Evolutionary conservation across 495 filamentous ascomycete genomes (phyloP).

Genomic region (Cladorrhinum samala): DNA sequence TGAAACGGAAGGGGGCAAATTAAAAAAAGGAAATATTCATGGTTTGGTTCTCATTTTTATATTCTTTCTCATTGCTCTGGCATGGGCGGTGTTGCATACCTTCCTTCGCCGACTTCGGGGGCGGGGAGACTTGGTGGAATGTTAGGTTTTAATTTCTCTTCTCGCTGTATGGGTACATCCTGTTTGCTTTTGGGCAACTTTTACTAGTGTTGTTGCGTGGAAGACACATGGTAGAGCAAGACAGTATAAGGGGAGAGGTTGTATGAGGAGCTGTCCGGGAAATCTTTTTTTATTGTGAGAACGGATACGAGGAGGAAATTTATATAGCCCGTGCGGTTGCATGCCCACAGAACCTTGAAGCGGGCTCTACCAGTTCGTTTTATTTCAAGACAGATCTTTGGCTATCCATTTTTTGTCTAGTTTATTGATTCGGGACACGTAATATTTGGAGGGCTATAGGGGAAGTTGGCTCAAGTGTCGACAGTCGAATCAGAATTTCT

Average conservation of each 20-base stretch:
- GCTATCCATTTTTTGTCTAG: background rate
- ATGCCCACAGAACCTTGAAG: too few species aligned
- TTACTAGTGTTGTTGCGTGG: background rate
- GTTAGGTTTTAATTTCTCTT: too few species aligned
- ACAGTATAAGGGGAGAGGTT: background rate
- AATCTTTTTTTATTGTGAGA: too few species aligned
- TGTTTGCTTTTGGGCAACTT: background rate
- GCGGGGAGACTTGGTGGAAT: too few species aligned
- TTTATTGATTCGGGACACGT: too few species aligned
- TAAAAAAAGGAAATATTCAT: background rate
- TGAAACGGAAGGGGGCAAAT: background rate
- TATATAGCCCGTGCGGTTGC: background rate
- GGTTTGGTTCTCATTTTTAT: background rate
- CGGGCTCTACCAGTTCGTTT: too few species aligned
- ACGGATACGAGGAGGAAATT: background rate
- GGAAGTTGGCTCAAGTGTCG: too few species aligned
- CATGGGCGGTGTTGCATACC: background rate
- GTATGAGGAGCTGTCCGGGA: too few species aligned
- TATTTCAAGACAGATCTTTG: too few species aligned
- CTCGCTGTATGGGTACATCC: background rate
- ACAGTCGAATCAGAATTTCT: too few species aligned
- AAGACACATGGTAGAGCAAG: background rate
- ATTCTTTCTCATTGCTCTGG: background rate
- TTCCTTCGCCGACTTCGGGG: too few species aligned
- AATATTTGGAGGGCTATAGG: too few species aligned